Conservation (phyloP, 495 filamentous ascomycete species). For the Pseudomonodictys pantanalensis region DNA sequence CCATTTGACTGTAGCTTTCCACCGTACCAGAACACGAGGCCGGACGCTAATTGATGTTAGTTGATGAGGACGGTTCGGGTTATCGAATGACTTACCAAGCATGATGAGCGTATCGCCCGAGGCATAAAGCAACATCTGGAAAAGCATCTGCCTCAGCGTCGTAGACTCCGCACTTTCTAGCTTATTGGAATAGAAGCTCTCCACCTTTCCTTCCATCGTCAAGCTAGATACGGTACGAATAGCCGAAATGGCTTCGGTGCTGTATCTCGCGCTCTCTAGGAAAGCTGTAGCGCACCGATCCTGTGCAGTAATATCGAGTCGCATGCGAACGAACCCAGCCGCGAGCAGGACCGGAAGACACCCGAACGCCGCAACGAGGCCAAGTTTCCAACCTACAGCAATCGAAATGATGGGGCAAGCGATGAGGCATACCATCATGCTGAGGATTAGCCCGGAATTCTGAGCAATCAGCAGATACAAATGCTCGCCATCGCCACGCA, state of each 20-base stretch:
- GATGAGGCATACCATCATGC: conserved; percentile 32
- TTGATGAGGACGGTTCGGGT: neutral
- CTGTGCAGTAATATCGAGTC: conserved; percentile 44
- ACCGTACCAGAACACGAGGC: conserved; percentile 92
- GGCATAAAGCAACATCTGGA: conserved; percentile 70
- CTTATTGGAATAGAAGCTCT: conserved; percentile 9
- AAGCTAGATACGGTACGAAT: conserved; percentile 56
- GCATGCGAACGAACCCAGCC: conserved; percentile 41
- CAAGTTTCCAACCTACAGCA: conserved; percentile 38
- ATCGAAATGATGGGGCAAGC: conserved; percentile 31
- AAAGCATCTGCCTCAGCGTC: conserved; percentile 45
- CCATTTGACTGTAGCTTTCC: conserved; percentile 66
- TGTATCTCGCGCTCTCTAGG: conserved; percentile 37
- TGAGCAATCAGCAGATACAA: conserved; percentile 33
- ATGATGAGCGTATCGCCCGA: conserved; percentile 66
- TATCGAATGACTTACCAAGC: neutral
- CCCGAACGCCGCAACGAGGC: conserved; percentile 36
- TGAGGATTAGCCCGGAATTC: conserved; percentile 36
- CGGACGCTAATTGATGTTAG: conserved; percentile 64
- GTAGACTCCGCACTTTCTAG: neutral
- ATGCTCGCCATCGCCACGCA: conserved; percentile 51
- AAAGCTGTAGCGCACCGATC: conserved; percentile 28
- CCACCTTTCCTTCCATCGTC: conserved; percentile 40
- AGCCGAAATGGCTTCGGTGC: conserved; percentile 52
- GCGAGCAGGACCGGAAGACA: conserved; percentile 32